Base-by-base conservation (phyloP, 164 flowering plant genomes). In the Sextonia rubra region DNA sequence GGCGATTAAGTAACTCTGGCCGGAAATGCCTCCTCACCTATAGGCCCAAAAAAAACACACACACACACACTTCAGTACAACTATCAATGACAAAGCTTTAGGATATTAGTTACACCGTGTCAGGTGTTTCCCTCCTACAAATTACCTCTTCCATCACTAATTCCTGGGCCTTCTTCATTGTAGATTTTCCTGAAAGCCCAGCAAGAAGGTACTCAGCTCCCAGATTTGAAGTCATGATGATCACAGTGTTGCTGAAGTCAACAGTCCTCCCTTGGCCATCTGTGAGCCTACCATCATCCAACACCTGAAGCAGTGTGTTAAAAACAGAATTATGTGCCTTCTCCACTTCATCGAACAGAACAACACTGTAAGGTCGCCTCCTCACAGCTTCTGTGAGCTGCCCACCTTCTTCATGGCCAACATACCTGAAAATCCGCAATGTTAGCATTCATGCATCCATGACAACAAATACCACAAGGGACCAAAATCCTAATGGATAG, bases 381-480 rank as follows among this genome's bases (percentile, higher is more conserved):
- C 95, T 85, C 74, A 94, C 96, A 9, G 97, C 92, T 76, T 94
- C 99, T 0, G 99, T 92, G 2, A 94, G 90, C 66, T 94, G 99
- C 23, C 99, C 99, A 69, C 99, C 99, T 84, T 94, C 99, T 37
- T 94, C 97, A 61, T 92, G 94, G 8, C 99, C 99, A 76, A 94
- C 95, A 75, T 94, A 92, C 12, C 97, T 89, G 72, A 25, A 47
- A 68, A 12, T 55, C 25, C 71, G 66, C 0, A 12, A 25, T n/a
- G 48, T 71, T 12, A 78, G 77, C 52, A 32, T 49, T 14, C 52
- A 61, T 48, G 0, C 48, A 18, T 12, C 5, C 2, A 32, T 12
- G 23, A 14, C 20, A 47, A 14, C 4, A 23, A 22, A 64, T 17
- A 17, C 6, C 4, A 24, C 18, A 29, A 5, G 18, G 37, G 17